phyloP scores from a whole-genome alignment of 805 yeast genomes.

The Zygotorulaspora danielsina region DNA sequence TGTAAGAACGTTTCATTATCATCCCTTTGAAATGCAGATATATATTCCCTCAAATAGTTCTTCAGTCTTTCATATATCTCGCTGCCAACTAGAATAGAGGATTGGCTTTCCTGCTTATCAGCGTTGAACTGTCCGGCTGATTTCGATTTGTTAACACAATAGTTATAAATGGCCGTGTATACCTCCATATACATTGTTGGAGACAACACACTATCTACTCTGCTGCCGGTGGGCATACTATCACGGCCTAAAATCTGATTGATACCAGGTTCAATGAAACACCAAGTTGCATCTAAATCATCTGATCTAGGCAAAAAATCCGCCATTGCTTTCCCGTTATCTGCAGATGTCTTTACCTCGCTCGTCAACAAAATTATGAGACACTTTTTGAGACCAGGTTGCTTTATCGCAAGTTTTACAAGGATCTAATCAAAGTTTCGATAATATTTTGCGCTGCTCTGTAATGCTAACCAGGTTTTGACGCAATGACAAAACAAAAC shows the following conservation, averaged over 20 bases:
- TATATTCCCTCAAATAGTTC: constrained; percentile 58
- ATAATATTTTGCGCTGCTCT: no score
- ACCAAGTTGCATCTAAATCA: constrained; percentile 69
- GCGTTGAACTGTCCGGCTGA: constrained; percentile 39
- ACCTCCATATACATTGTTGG: constrained; percentile 80
- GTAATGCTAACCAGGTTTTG: no score
- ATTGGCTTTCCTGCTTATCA: constrained; percentile 36
- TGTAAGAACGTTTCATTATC: constrained; percentile 67
- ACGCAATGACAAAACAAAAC: no score
- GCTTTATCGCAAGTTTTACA: no score
- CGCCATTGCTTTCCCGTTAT: constrained; percentile 19
- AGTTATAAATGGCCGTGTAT: constrained; percentile 88
- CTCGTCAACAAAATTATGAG: no score
- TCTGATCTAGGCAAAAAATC: constrained; percentile 50
- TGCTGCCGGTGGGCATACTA: constrained; percentile 17
- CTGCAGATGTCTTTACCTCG: no score
- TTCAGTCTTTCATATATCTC: constrained; percentile 76
- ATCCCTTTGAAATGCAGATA: constrained; percentile 46
- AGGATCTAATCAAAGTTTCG: no score
- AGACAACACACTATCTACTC: constrained; percentile 60
- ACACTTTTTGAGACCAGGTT: no score
- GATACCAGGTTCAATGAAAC: constrained; percentile 71
- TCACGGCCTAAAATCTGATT: constrained; percentile 62
- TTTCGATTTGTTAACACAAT: constrained; percentile 78
- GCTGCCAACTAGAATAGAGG: constrained; percentile 69